Evolutionary conservation across 1,284 basidiomycete species (phyloP).

Genomic region (Rhizoctonia solani): DNA sequence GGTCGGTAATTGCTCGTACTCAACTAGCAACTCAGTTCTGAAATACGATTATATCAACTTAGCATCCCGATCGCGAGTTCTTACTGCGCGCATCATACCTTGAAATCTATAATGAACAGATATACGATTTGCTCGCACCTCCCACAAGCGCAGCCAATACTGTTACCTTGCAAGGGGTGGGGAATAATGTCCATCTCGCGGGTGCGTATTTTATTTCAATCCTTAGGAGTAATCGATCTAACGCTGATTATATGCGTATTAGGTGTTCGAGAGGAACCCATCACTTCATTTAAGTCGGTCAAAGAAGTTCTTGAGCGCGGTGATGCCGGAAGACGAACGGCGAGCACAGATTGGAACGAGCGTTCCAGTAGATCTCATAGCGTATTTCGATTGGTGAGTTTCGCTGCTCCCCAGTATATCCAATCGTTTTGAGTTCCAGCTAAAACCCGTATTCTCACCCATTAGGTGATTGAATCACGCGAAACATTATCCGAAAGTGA

Average conservation of each 20-base stretch:
- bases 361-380: conserved; percentile 90
- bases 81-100: conserved; percentile 92
- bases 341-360: conserved; percentile 97
- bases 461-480: conserved; percentile 64
- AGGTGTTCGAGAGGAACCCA: conserved; percentile 84
- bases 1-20: conserved; percentile 44
- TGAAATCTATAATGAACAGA: conserved; percentile 95
- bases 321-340: conserved; percentile 86
- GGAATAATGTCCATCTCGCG: conserved; percentile 14
- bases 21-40: not conserved
- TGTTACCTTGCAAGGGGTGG: conserved; percentile 64
- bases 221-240: not conserved
- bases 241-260: conserved; percentile 38
- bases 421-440: not conserved
- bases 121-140: conserved; percentile 84
- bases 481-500: conserved; percentile 55
- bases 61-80: conserved; percentile 75
- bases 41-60: not conserved
- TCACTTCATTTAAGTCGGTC: conserved; percentile 86
- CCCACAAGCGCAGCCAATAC: conserved; percentile 62
- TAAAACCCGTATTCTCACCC: not conserved
- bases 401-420: not conserved
- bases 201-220: not conserved
- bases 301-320: conserved; percentile 83
- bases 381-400: conserved; percentile 80